Conservation (phyloP, 1,284 basidiomycete genomes). For the Stygiomarasmius scandens region DNA sequence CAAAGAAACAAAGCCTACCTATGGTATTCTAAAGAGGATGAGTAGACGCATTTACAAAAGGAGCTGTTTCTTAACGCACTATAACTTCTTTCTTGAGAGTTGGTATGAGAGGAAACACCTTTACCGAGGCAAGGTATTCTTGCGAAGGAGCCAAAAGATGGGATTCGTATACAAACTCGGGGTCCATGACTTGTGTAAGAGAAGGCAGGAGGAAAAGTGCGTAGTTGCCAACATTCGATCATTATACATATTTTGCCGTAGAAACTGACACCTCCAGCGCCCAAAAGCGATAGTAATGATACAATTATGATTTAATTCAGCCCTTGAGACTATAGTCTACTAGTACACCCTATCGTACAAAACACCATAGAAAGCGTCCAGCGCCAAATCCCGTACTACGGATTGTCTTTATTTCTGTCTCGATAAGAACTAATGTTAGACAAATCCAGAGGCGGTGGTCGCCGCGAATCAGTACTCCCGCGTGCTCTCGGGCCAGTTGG, state of each 20-base stretch:
- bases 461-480: conserved; percentile 41
- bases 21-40: conserved; percentile 51
- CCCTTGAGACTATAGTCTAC: background rate
- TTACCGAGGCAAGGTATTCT: conserved; percentile 60
- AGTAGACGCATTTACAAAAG: conserved; percentile 16
- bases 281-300: background rate
- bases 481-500: conserved; percentile 43
- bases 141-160: conserved; percentile 55
- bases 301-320: background rate
- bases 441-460: conserved; percentile 38
- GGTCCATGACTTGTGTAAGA: conserved; percentile 43
- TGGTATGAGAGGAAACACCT: conserved; percentile 77
- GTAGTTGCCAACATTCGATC: background rate
- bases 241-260: background rate
- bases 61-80: conserved; percentile 44
- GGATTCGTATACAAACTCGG: conserved; percentile 41
- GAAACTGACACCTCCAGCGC: background rate
- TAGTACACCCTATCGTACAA: conserved; percentile 10
- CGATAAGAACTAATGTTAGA: conserved; percentile 25
- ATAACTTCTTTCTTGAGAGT: conserved; percentile 68
- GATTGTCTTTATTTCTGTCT: conserved; percentile 3
- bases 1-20: conserved; percentile 37
- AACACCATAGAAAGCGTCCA: conserved; percentile 4
- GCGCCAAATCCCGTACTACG: conserved; percentile 2
- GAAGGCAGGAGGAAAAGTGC: background rate